Evolutionary conservation across 2,329 filamentous ascomycete genomes (phyloP).

Genomic region (Fusarium pilosicola): DNA sequence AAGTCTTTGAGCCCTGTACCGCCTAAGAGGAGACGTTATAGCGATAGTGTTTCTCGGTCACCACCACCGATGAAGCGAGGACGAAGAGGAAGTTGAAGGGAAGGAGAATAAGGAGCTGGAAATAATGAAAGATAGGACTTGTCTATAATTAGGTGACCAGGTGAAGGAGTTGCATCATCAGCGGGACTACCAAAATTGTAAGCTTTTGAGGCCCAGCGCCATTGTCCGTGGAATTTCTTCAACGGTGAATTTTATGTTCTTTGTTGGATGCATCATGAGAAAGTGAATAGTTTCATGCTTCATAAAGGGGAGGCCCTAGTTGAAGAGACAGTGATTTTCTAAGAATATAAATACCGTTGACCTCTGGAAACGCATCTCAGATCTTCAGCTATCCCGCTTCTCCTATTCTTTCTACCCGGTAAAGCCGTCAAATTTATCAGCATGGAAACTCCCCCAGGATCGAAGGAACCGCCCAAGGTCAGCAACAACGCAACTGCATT

Average conservation of each 20-base stretch:
- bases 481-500: neutral
- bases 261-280: neutral
- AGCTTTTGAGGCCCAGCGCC: slow-evolving; percentile 24
- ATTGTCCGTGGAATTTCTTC: neutral
- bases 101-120: neutral
- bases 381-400: neutral
- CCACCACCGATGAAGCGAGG: slow-evolving; percentile 48
- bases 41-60: slow-evolving; percentile 47
- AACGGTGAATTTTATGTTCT: neutral
- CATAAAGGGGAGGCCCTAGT: neutral
- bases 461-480: neutral
- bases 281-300: neutral
- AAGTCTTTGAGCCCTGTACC: slow-evolving; percentile 42
- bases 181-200: slow-evolving; percentile 39
- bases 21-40: slow-evolving; percentile 46
- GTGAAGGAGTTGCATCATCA: slow-evolving; percentile 36
- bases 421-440: neutral
- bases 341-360: neutral
- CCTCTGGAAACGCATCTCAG: neutral
- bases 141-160: slow-evolving; percentile 29
- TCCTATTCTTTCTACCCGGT: neutral
- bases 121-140: slow-evolving; percentile 17
- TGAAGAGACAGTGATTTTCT: neutral
- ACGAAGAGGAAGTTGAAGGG: slow-evolving; percentile 41
- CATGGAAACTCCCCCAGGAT: neutral